Percentiles rank a stretch among this genome's conserved stretches.
These are phyloP conservation scores for Phytophthora pluvialis DNA, from an alignment of 352 stramenopile species.

Conservation along the genomic window DNA sequence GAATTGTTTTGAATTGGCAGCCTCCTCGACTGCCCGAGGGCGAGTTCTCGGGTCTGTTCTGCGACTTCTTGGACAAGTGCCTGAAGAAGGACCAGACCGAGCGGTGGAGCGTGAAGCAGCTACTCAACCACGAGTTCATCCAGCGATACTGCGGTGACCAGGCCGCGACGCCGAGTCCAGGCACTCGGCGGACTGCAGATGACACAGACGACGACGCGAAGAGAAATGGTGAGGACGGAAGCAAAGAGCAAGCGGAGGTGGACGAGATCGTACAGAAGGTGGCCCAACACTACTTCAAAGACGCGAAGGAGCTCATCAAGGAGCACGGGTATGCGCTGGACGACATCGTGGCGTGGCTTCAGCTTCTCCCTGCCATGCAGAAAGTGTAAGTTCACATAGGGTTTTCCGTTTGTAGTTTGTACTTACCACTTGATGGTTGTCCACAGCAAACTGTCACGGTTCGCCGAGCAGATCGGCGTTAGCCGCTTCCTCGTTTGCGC, in stretches of 20 bases:
- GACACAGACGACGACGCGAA: slow-evolving; percentile 33
- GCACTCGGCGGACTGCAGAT: slow-evolving; percentile 22
- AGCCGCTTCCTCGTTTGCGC: slow-evolving; percentile 58
- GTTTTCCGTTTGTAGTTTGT: neutral
- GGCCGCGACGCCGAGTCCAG: slow-evolving; percentile 13
- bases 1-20: slow-evolving; percentile 11
- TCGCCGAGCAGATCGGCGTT: slow-evolving; percentile 77
- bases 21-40: slow-evolving; percentile 67
- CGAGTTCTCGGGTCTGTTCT: slow-evolving; percentile 79
- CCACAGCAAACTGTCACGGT: slow-evolving; percentile 77
- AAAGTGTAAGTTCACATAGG: slow-evolving; percentile 55
- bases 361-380: slow-evolving; percentile 81
- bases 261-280: slow-evolving; percentile 84
- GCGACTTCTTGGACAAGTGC: slow-evolving; percentile 84
- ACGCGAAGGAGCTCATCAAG: slow-evolving; percentile 75
- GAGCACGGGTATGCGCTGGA: slow-evolving; percentile 74
- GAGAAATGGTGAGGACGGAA: slow-evolving; percentile 41
- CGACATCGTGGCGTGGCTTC: slow-evolving; percentile 79
- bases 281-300: slow-evolving; percentile 80
- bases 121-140: slow-evolving; percentile 78
- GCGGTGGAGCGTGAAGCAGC: slow-evolving; percentile 81
- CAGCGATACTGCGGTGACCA: slow-evolving; percentile 47
- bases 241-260: slow-evolving; percentile 75
- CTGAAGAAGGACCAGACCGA: slow-evolving; percentile 82
- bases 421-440: neutral